Evolutionary conservation across 2,329 filamentous ascomycete species (phyloP), one percentile per base, ranked within the genome.

Genomic region (Talaromyces sp.): DNA sequence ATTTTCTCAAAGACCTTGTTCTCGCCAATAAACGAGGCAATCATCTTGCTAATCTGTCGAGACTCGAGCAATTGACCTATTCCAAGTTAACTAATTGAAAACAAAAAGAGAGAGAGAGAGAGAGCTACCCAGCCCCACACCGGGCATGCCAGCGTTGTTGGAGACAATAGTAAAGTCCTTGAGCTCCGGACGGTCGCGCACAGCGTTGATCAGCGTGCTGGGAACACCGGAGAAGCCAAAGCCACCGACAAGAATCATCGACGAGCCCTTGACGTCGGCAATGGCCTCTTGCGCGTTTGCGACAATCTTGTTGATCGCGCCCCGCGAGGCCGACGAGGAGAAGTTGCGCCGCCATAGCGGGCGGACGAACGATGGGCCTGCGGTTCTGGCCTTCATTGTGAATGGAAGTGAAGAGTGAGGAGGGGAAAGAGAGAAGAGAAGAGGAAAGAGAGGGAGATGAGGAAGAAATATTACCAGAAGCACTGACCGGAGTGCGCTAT

Each of bases 1-100:
- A 93, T 93, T 71, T 84, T 83, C 80, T 96, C 92, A 65, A 96
- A 91, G 10, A 88, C 89, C 80, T 95, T 93, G 77, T 93, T 93
- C 69, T 88, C 86, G 44, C 90, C 90, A 33, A 93, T 84, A 65
- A 89, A 93, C 17, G 88, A 91, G 30, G 91, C 81, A 65, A 92
- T 87, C 76, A 93, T 86, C 66, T 89, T 88, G 65, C 84, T 82
- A 58, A 93, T 83, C 70, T 92, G 89, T n/a, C 88, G 88, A 1
- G 85, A 84, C 63, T 86, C 83, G 0, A 90, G 84, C 55, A 93
- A 81, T 47, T 89, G 85, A 66, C 88, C 91, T 71, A 19, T 51
- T 51, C 11, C 28, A 22, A 19, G 15, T 30, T 27, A 25, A 19
- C 30, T 44, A 25, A 22, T 55, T 53, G 11, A n/a, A 51, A 28